These are phyloP conservation scores for Astragalus membranaceus DNA, from an alignment of 306 rosid species.

Conservation along the genomic window DNA sequence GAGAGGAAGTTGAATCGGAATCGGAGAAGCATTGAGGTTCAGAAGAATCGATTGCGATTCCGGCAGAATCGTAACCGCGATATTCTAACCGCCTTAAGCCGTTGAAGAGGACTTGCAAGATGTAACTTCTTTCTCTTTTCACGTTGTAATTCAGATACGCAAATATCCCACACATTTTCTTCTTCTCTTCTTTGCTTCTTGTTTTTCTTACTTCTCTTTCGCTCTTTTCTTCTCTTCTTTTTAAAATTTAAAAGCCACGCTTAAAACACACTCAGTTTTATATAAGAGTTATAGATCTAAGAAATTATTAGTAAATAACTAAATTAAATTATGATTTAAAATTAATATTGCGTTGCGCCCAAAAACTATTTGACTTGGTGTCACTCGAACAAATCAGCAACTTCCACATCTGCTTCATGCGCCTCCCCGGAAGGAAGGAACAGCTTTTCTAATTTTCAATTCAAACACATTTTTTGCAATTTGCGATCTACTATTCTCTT, in stretches of 20 bases:
- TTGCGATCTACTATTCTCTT: not conserved
- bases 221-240: not conserved
- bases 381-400: not conserved
- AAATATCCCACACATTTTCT: constrained; percentile 88
- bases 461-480: not conserved
- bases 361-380: constrained; percentile 10
- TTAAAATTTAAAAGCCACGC: not conserved
- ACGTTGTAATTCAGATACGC: constrained; percentile 91
- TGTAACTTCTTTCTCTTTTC: constrained; percentile 70
- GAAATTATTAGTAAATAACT: no score
- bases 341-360: not conserved
- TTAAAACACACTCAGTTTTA: no score
- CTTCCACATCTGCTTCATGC: constrained; percentile 1
- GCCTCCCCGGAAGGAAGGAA: not conserved
- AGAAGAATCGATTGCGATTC: constrained; percentile 68
- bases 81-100: constrained; percentile 86
- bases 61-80: constrained; percentile 96
- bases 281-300: no score
- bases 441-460: not conserved
- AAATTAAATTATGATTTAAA: not conserved
- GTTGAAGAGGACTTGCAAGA: constrained; percentile 86
- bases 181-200: not conserved
- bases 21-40: constrained; percentile 14
- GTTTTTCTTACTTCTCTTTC: not conserved
- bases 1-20: constrained; percentile 11